Evolutionary conservation across 768 basidiomycete genomes (phyloP).

Genomic region (Xerocomellus amylosporus): DNA sequence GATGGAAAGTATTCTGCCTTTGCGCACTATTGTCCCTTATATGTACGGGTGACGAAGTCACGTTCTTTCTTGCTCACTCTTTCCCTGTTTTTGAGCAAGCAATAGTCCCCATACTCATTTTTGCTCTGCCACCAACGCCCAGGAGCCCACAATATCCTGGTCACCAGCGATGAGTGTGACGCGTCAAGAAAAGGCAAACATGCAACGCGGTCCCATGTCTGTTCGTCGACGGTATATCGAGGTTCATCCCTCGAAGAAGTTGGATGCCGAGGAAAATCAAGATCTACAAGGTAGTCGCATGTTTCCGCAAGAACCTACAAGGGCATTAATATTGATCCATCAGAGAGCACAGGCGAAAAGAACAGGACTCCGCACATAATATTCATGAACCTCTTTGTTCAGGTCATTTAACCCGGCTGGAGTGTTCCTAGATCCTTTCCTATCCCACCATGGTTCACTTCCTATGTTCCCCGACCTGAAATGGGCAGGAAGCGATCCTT

Average conservation of each 20-base stretch:
- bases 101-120: conserved; percentile 89
- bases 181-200: conserved; percentile 87
- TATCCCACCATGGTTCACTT: conserved; percentile 30
- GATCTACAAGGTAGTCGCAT: conserved; percentile 91
- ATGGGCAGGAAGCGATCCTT: conserved; percentile 83
- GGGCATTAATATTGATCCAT: not conserved
- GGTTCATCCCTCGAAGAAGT: conserved; percentile 60
- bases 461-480: conserved; percentile 45
- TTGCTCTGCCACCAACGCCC: conserved; percentile 59
- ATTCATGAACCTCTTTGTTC: conserved; percentile 73
- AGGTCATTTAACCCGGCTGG: conserved; percentile 80
- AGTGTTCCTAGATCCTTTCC: conserved; percentile 59
- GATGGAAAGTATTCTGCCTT: not conserved
- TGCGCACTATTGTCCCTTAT: conserved; percentile 10
- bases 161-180: conserved; percentile 64
- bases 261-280: conserved; percentile 78
- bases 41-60: conserved; percentile 9
- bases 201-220: conserved; percentile 76
- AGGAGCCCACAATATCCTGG: conserved; percentile 81
- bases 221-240: conserved; percentile 65
- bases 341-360: not conserved
- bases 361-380: conserved; percentile 59
- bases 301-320: conserved; percentile 60
- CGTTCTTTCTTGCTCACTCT: conserved; percentile 27
- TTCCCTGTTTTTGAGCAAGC: conserved; percentile 68